Evolutionary conservation across 75 land plant species (phyloP), one percentile per base, ranked within the genome.

Genomic region (Picea glauca): DNA sequence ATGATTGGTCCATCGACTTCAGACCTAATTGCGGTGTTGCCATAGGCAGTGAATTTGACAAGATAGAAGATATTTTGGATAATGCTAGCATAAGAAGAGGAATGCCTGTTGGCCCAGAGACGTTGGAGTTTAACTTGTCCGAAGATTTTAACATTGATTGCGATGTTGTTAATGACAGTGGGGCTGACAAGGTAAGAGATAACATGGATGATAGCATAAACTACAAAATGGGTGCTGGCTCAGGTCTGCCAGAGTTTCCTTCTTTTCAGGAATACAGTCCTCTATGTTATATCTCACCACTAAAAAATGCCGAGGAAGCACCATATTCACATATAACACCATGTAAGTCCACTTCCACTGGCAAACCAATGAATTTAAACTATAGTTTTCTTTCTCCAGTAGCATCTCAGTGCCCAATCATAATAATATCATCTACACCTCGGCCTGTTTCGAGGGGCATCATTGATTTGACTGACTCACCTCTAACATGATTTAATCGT

Each of bases 241-340:
- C 20, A 68, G 8, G 40, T 68, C 32, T 9, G 11, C 17, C 40
- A 68, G 72, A 68, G 72, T 68, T 68, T 68, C 72, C 72, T 35
- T 35, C 72, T 40, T 38, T 68, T n/a, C 72, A 68, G 72, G 50
- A 68, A 68, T 68, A 68, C 72, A 68, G 50, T 38, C 72, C 72
- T 40, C 46, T 68, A 18, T 68, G 50, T 68, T 68, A 40, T 68
- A 68, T 68, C 43, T 68, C 72, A 5, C 72, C 72, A 8, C 72
- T 68, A 6, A 68, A 68, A 68, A 40, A 4, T 17, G 17, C 67
- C 15, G 67, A 64, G 33, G 66, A 64, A 15, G 17, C 67, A 31
- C 31, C 3, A 31, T 63, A 1, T 13, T 30, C 32, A 63, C 43
- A 38, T 46, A 43, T 38, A 43, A 18, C 74, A 70, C 74, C 74